These are phyloP conservation scores for Mycena alexandri DNA, from an alignment of 768 basidiomycete species.

Conservation along the genomic window DNA sequence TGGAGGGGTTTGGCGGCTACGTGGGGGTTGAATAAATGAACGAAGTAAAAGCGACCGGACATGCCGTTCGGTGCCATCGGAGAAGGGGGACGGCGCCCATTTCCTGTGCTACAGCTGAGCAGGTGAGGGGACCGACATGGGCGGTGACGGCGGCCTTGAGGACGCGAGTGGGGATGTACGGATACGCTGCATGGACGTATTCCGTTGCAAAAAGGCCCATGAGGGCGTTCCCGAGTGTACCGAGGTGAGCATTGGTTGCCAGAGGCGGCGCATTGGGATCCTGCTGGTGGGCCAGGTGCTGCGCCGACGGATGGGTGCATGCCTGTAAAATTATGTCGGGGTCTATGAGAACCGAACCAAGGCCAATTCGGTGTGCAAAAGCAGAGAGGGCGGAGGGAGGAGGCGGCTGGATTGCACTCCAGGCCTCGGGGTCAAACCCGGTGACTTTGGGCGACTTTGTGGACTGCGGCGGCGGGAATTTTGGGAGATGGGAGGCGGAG, in stretches of 20 bases:
- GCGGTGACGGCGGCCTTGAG: conserved; percentile 93
- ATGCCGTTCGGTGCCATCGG: conserved; percentile 84
- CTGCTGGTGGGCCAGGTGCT: conserved; percentile 66
- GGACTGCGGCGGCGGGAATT: conserved; percentile 62
- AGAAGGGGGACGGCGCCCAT: conserved; percentile 84
- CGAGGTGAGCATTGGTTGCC: conserved; percentile 80
- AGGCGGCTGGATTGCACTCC: conserved; percentile 80
- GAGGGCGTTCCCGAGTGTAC: conserved; percentile 85
- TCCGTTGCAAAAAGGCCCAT: conserved; percentile 93
- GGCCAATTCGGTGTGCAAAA: conserved; percentile 82
- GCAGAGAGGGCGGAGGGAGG: conserved; percentile 79
- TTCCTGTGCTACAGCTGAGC: conserved; percentile 87
- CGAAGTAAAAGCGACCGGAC: conserved; percentile 41
- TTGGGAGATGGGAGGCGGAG: conserved; percentile 64
- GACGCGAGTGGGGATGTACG: conserved; percentile 92
- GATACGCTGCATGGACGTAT: conserved; percentile 83
- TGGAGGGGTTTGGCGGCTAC: conserved; percentile 59
- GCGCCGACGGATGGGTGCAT: conserved; percentile 84
- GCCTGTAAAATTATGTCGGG: conserved; percentile 74
- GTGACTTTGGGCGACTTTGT: conserved; percentile 49
- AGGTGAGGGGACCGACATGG: conserved; percentile 88
- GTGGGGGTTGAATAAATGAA: conserved; percentile 15
- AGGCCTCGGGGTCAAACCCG: conserved; percentile 74
- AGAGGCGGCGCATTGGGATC: conserved; percentile 67
- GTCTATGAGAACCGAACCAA: conserved; percentile 66